Evolutionary conservation across 495 filamentous ascomycete species (phyloP).

Genomic region (Trichocladium antarcticum): DNA sequence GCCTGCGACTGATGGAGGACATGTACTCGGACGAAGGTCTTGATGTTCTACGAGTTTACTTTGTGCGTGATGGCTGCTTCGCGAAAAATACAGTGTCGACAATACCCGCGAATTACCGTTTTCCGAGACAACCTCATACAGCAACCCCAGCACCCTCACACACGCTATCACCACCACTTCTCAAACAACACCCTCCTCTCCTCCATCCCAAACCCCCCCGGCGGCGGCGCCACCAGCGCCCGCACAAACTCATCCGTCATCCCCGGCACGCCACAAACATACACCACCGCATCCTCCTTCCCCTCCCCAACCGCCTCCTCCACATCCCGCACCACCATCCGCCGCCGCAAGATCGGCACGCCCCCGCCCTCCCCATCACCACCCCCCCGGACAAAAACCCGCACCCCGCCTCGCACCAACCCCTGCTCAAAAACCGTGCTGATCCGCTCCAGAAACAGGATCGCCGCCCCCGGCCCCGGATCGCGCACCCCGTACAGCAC

Average conservation of each 20-base stretch:
- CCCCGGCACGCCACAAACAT: slow-evolving; percentile 64
- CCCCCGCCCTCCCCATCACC: slow-evolving; percentile 17
- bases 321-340: slow-evolving; percentile 45
- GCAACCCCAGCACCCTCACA: no score
- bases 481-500: slow-evolving; percentile 36
- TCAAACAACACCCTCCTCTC: slow-evolving; percentile 57
- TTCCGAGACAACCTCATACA: no score
- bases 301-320: slow-evolving; percentile 36
- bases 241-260: slow-evolving; percentile 76
- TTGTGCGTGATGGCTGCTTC: no score
- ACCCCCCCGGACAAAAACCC: slow-evolving; percentile 24
- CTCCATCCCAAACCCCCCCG: slow-evolving; percentile 42
- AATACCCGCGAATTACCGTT: no score
- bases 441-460: slow-evolving; percentile 40
- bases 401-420: slow-evolving; percentile 20
- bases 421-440: slow-evolving; percentile 23
- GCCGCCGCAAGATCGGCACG: slow-evolving; percentile 33
- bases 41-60: no score
- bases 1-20: no score
- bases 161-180: slow-evolving; percentile 64
- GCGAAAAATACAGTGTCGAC: no score
- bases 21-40: no score
- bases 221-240: slow-evolving; percentile 32
- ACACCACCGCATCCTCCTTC: slow-evolving; percentile 47
- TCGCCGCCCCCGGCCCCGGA: slow-evolving; percentile 15